Evolutionary conservation across 305 asterid genomes (phyloP).

Genomic region (Fraxinus floribunda): DNA sequence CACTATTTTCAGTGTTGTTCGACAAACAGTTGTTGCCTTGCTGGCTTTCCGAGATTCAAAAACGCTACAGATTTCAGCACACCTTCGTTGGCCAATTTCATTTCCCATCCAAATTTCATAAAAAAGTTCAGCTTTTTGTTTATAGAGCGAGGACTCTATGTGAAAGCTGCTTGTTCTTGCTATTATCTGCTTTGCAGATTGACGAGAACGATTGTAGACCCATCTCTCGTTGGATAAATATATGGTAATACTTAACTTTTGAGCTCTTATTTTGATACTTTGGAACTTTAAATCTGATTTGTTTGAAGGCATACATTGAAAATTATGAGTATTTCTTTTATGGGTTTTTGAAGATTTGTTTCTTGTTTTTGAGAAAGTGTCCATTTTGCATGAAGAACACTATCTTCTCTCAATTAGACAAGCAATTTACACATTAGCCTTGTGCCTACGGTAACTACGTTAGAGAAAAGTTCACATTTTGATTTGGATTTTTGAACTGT

Average conservation of each 20-base stretch:
- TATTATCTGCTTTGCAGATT: slow-evolving; percentile 22
- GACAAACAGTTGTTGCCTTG: slow-evolving; percentile 1
- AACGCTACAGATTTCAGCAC: slow-evolving; percentile 20
- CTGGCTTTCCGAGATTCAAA: slow-evolving; percentile 37
- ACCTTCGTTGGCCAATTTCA: slow-evolving; percentile 5
- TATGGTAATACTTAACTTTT: slow-evolving; percentile 32
- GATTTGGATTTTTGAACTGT: slow-evolving; percentile 15
- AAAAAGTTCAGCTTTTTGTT: neutral
- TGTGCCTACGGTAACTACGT: neutral
- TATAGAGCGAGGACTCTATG: neutral
- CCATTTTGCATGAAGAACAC: neutral
- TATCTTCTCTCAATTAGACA: neutral
- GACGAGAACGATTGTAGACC: slow-evolving; percentile 34
- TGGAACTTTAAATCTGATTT: slow-evolving; percentile 43
- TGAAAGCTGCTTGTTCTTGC: slow-evolving; percentile 7
- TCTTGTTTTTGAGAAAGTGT: neutral
- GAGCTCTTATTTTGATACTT: slow-evolving; percentile 12
- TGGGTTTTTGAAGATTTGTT: slow-evolving; percentile 9
- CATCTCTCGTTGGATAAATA: slow-evolving; percentile 30
- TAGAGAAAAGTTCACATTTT: neutral
- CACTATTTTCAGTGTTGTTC: slow-evolving; percentile 8
- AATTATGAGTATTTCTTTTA: slow-evolving; percentile 12
- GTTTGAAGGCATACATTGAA: slow-evolving; percentile 21
- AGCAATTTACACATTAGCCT: neutral
- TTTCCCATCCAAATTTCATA: slow-evolving; percentile 8